Conservation (phyloP, 1,284 basidiomycete species). For the Moesziomyces sp. region DNA sequence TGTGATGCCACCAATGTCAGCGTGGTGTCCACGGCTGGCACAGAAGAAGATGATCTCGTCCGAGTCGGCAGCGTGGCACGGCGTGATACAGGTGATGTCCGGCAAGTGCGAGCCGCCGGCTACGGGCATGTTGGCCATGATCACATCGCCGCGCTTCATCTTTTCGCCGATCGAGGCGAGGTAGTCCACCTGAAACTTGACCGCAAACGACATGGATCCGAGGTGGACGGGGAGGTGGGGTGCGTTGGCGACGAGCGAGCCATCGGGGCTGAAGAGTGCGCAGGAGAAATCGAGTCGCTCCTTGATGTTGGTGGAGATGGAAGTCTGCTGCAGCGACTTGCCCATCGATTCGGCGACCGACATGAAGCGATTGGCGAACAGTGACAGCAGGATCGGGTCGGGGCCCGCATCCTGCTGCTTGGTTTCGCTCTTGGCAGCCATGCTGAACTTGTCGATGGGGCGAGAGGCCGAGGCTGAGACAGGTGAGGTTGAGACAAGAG, state of each 20-base stretch:
- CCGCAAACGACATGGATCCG: conserved; percentile 74
- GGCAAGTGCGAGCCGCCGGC: conserved; percentile 77
- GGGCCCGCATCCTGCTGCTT: conserved; percentile 68
- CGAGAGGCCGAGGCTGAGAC: background rate
- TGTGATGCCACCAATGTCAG: conserved; percentile 75
- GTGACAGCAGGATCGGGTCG: conserved; percentile 86
- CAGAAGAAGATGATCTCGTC: conserved; percentile 88
- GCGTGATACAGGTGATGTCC: conserved; percentile 89
- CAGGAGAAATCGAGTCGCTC: conserved; percentile 87
- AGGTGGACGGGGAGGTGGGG: conserved; percentile 80
- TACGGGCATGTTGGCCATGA: conserved; percentile 88
- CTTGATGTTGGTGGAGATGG: conserved; percentile 90
- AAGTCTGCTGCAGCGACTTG: conserved; percentile 82
- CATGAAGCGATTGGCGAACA: conserved; percentile 93
- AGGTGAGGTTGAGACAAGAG: too few relatives aligned
- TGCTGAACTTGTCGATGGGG: background rate
- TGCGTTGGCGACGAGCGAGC: conserved; percentile 89
- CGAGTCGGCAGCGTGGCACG: conserved; percentile 77
- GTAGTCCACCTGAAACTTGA: conserved; percentile 86
- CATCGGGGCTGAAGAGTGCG: conserved; percentile 88
- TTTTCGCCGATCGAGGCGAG: conserved; percentile 70
- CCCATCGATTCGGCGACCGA: conserved; percentile 93
- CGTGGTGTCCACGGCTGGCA: conserved; percentile 83
- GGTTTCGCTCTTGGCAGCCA: conserved; percentile 10
- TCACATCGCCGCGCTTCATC: conserved; percentile 82